These are phyloP conservation scores for Megacollybia marginata DNA, from an alignment of 768 basidiomycete species.

Conservation along the genomic window DNA sequence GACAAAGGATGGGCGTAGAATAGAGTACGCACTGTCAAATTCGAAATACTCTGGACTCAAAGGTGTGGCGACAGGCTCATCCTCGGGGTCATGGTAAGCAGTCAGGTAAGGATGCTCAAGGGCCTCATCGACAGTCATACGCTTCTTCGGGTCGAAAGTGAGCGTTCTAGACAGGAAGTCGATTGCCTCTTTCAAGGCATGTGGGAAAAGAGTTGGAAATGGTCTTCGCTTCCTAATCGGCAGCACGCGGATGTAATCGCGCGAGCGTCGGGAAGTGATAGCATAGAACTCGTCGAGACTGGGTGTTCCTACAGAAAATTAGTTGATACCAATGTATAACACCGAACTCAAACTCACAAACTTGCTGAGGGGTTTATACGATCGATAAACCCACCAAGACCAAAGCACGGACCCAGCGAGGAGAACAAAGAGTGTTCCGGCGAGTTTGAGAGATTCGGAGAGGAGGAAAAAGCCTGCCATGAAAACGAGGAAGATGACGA, in stretches of 20 bases:
- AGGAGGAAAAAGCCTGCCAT: conserved; percentile 91
- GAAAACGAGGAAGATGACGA: conserved; percentile 89
- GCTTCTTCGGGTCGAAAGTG: conserved; percentile 87
- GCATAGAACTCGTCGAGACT: conserved; percentile 87
- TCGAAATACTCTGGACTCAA: conserved; percentile 85
- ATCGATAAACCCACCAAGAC: conserved; percentile 69
- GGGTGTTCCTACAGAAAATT: conserved; percentile 51
- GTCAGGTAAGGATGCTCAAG: conserved; percentile 77
- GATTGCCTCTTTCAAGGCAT: conserved; percentile 64
- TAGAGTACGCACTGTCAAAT: conserved; percentile 60
- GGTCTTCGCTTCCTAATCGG: conserved; percentile 73
- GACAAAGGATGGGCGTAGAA: neutral
- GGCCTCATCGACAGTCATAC: conserved; percentile 76
- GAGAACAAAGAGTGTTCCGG: conserved; percentile 67
- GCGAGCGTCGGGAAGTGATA: conserved; percentile 77
- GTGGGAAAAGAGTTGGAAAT: conserved; percentile 73
- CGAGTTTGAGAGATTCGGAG: conserved; percentile 50
- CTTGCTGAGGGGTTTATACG: conserved; percentile 66
- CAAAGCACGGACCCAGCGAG: conserved; percentile 69
- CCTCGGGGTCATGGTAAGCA: conserved; percentile 83
- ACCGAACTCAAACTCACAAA: conserved; percentile 83
- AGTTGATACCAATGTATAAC: conserved; percentile 22
- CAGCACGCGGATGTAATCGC: conserved; percentile 82
- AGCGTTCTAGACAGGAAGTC: conserved; percentile 67
- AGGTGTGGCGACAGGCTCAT: conserved; percentile 78